Conservation (phyloP, 2,329 filamentous ascomycete genomes). For the Monosporascus sp. region DNA sequence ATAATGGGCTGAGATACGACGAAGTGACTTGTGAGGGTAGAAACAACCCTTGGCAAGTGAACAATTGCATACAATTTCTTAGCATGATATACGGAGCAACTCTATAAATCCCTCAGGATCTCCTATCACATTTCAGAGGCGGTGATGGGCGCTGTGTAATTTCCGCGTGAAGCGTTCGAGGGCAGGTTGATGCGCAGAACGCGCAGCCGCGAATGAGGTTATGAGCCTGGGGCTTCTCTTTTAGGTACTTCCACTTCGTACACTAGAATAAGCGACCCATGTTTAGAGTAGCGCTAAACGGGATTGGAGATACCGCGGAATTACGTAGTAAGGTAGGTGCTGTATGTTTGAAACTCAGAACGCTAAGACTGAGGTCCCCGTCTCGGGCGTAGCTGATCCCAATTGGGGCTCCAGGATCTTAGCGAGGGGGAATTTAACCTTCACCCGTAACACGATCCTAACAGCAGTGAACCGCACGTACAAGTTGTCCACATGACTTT, state of each 20-base stretch:
- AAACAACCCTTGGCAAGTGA: neutral
- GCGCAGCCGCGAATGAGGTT: too few species aligned
- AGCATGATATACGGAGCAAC: neutral
- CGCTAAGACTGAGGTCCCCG: neutral
- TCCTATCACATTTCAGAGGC: too few species aligned
- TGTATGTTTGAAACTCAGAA: too few species aligned
- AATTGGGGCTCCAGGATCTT: too few species aligned
- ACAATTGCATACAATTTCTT: neutral
- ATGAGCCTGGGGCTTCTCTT: too few species aligned
- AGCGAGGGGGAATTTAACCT: too few species aligned
- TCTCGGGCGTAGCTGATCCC: neutral
- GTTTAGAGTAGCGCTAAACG: neutral
- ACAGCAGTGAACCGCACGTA: too few species aligned
- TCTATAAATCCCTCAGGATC: neutral
- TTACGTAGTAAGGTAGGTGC: neutral
- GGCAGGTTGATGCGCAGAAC: neutral
- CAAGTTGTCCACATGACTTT: too few species aligned
- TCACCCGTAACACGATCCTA: too few species aligned
- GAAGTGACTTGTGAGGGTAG: neutral
- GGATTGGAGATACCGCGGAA: neutral
- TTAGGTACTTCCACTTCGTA: neutral
- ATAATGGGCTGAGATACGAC: conserved; percentile 4
- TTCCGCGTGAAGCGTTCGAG: neutral
- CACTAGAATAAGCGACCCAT: neutral
- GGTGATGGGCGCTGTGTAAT: neutral